phyloP scores from a whole-genome alignment of 2,329 filamentous ascomycete species.

The Penicillium rolfsii region DNA sequence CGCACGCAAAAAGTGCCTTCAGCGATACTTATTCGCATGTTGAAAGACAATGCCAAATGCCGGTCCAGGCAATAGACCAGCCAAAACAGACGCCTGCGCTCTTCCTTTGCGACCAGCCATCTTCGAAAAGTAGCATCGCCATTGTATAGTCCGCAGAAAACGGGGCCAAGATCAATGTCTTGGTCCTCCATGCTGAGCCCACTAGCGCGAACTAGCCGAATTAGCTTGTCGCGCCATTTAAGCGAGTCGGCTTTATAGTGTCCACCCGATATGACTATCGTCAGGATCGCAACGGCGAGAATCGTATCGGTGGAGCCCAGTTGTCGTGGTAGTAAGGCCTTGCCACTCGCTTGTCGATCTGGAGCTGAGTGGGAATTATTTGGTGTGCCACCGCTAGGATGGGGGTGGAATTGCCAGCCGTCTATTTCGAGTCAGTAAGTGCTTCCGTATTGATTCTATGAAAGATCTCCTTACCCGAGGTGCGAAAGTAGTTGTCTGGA shows the following conservation, averaged over 20 bases:
- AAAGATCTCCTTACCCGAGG: conserved; percentile 13
- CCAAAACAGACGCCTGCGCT: conserved; percentile 55
- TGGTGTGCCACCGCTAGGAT: conserved; percentile 7
- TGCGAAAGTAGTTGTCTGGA: conserved; percentile 28
- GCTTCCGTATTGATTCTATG: neutral
- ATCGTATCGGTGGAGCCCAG: conserved; percentile 44
- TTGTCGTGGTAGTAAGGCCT: conserved; percentile 21
- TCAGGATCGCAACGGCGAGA: conserved; percentile 51
- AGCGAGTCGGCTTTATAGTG: conserved; percentile 55
- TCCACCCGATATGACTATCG: conserved; percentile 52
- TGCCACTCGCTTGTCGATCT: conserved; percentile 23
- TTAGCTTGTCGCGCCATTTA: conserved; percentile 54
- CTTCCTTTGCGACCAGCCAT: conserved; percentile 41
- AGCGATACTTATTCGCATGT: conserved; percentile 49
- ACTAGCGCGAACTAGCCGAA: conserved; percentile 44
- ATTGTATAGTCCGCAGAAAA: conserved; percentile 46
- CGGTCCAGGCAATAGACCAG: conserved; percentile 53
- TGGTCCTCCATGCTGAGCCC: conserved; percentile 46
- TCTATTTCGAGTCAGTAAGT: conserved; percentile 12
- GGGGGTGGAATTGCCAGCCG: conserved; percentile 22
- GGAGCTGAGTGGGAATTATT: conserved; percentile 13
- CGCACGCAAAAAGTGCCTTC: conserved; percentile 49
- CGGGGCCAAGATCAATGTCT: conserved; percentile 39
- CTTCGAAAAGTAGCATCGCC: conserved; percentile 20
- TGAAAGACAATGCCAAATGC: conserved; percentile 54